Evolutionary conservation across 176 grass and related monocot genomes (phyloP).

Genomic region (Avena eriantha): DNA sequence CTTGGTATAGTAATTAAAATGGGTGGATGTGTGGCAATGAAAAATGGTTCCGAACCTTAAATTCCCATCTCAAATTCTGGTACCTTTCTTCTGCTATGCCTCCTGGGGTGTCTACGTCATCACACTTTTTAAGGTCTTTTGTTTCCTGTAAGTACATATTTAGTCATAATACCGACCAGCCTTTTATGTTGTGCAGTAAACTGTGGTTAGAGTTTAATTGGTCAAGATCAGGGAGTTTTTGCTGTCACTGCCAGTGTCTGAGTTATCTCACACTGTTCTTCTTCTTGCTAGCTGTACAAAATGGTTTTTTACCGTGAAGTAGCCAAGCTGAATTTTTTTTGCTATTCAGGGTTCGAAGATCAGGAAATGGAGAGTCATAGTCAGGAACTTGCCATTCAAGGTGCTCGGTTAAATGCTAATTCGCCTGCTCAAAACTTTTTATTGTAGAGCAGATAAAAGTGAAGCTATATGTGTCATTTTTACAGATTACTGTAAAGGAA

Average conservation of each 20-base stretch:
- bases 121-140: slow-evolving; percentile 10
- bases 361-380: slow-evolving; percentile 89
- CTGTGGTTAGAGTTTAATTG: not conserved
- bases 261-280: not conserved
- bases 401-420: slow-evolving; percentile 51
- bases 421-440: not conserved
- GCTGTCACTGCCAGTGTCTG: not conserved
- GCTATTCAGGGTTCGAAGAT: slow-evolving; percentile 78
- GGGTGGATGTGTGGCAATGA: not conserved
- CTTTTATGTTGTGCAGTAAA: not conserved
- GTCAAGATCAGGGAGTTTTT: not conserved
- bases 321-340: slow-evolving; percentile 37
- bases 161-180: not conserved
- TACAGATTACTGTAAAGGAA: slow-evolving; percentile 74
- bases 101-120: not conserved
- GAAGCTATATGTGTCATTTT: slow-evolving; percentile 39
- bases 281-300: not conserved
- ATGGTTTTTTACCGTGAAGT: slow-evolving; percentile 3
- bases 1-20: slow-evolving; percentile 23
- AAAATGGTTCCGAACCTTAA: not conserved
- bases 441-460: slow-evolving; percentile 11
- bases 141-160: not conserved
- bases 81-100: not conserved
- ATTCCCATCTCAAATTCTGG: not conserved
- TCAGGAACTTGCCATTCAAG: slow-evolving; percentile 98